Conservation (phyloP, 192 early-diverging fungal species). For the Backusella sp. region DNA sequence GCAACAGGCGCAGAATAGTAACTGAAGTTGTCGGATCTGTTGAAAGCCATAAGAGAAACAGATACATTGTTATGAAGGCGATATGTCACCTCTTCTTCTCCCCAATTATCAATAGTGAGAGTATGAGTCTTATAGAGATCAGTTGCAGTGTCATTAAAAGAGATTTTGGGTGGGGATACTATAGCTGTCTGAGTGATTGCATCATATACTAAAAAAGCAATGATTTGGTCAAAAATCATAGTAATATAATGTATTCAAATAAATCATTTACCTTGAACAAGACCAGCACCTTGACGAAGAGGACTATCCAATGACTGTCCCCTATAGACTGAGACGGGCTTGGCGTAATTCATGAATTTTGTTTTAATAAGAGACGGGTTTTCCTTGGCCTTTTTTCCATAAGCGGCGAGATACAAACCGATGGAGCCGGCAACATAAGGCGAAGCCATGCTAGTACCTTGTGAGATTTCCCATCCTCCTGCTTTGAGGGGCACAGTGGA, state of each 20-base stretch:
- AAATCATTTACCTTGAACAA: conserved; percentile 39
- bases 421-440: conserved; percentile 53
- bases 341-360: conserved; percentile 36
- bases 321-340: neutral
- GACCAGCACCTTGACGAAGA: conserved; percentile 53
- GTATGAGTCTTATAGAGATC: conserved; percentile 22
- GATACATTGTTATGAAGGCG: conserved; percentile 38
- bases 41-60: conserved; percentile 38
- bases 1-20: conserved; percentile 3
- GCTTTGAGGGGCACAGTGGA: conserved; percentile 28
- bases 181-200: conserved; percentile 31
- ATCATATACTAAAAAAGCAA: conserved; percentile 27
- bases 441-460: conserved; percentile 61
- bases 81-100: conserved; percentile 35
- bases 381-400: conserved; percentile 23
- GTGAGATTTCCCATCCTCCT: neutral
- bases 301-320: conserved; percentile 16
- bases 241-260: neutral
- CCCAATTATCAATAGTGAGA: conserved; percentile 46
- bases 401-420: conserved; percentile 41
- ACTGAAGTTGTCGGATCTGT: neutral
- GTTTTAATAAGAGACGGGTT: conserved; percentile 23
- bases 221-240: neutral
- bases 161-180: conserved; percentile 45
- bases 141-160: conserved; percentile 50